A percentile compares a stretch with the other conserved stretches of the same genome.
These are phyloP conservation scores for Amanita phalloides DNA, from an alignment of 768 basidiomycete genomes.

Conservation along the genomic window DNA sequence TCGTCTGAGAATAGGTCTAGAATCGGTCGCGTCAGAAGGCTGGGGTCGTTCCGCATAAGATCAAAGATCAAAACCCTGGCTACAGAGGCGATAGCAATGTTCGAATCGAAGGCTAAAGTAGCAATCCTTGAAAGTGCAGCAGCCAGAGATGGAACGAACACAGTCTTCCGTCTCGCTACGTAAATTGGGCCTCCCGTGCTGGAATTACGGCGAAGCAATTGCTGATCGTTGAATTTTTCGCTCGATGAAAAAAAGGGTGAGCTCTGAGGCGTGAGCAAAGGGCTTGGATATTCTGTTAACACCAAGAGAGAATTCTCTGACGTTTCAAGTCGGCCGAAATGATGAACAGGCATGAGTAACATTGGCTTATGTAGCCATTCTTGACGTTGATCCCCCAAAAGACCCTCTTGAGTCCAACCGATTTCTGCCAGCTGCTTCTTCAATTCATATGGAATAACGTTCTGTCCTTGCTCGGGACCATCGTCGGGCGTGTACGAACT, in stretches of 20 bases:
- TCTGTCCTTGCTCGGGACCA: constrained; percentile 35
- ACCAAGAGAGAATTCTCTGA: constrained; percentile 14
- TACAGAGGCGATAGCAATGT: constrained; percentile 41
- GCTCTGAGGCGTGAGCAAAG: constrained; percentile 21
- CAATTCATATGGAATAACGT: constrained; percentile 53
- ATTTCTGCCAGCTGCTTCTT: constrained; percentile 59
- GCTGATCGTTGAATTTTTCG: constrained; percentile 13
- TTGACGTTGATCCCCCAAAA: constrained; percentile 39
- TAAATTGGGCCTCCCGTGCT: constrained; percentile 34
- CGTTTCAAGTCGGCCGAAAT: constrained; percentile 42
- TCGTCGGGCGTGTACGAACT: constrained; percentile 45
- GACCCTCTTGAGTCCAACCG: constrained; percentile 61
- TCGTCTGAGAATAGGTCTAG: constrained; percentile 49
- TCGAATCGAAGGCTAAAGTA: constrained; percentile 38
- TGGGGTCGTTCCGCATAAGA: constrained; percentile 67
- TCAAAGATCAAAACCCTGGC: constrained; percentile 51
- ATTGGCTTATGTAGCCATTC: constrained; percentile 57
- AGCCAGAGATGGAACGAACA: constrained; percentile 56
- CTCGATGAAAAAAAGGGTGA: constrained; percentile 11
- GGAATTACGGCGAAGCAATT: constrained; percentile 47
- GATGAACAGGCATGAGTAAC: constrained; percentile 47
- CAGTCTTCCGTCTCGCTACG: constrained; percentile 45
- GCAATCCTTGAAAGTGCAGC: constrained; percentile 44
- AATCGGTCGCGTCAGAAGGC: constrained; percentile 49
- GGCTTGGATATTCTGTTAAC: constrained; percentile 20